Conservation (phyloP, 129 eudicot genomes). For the Apium graveolens region DNA sequence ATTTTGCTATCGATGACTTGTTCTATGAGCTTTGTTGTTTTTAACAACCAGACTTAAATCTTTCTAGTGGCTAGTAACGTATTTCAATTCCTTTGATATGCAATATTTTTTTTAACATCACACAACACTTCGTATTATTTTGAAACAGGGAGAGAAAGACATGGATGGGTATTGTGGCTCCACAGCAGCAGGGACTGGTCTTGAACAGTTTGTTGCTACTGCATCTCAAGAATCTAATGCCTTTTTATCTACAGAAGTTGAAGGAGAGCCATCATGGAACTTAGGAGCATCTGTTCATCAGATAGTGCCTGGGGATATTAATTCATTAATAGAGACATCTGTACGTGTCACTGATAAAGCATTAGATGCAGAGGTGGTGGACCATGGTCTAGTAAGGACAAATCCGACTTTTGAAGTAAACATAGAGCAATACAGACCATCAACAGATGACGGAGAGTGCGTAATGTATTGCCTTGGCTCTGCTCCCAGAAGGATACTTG, state of each 20-base stretch:
- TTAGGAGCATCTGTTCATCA: constrained; percentile 12
- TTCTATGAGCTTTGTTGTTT: background rate
- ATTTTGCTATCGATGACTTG: background rate
- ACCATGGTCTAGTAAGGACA: constrained; percentile 10
- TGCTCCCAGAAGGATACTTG: constrained; percentile 17
- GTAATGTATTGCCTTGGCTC: background rate
- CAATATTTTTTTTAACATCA: background rate
- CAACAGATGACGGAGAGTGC: constrained; percentile 10
- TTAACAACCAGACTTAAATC: background rate
- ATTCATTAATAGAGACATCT: constrained; percentile 24
- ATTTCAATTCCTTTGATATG: background rate
- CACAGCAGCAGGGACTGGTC: constrained; percentile 26
- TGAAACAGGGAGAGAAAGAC: constrained; percentile 46
- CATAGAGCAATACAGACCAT: constrained; percentile 17
- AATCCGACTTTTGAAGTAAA: constrained; percentile 17
- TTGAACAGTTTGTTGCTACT: constrained; percentile 25
- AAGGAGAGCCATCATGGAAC: constrained; percentile 22
- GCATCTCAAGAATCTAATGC: constrained; percentile 22
- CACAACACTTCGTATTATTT: background rate
- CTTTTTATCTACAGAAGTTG: constrained; percentile 24
- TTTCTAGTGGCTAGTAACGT: background rate
- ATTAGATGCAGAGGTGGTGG: constrained; percentile 11
- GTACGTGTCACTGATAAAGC: constrained; percentile 27
- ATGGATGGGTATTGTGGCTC: constrained; percentile 25
- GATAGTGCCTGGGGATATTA: constrained; percentile 6